A percentile compares a stretch with the other conserved stretches of the same genome.
Conservation (phyloP, 208 protist genomes). For the Borovskyia barvae region DNA sequence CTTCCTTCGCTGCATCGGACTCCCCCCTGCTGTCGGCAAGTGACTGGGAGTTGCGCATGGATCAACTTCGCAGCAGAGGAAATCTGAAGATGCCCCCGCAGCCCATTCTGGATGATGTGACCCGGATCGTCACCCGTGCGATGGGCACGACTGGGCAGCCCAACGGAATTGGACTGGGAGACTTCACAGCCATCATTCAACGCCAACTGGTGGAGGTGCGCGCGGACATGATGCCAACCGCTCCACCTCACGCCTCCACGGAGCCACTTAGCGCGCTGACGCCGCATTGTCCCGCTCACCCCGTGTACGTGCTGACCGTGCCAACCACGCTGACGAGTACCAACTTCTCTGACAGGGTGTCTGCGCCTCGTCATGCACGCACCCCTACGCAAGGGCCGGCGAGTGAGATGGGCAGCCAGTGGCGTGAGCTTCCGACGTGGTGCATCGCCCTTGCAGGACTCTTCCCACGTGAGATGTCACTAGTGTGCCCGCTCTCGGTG, state of each 20-base stretch:
- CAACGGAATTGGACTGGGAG: slow-evolving; percentile 1
- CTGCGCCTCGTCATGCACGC: background rate
- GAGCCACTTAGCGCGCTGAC: background rate
- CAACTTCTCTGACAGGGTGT: too few relatives aligned
- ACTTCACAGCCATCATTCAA: slow-evolving; percentile 8
- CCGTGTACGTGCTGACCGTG: slow-evolving; percentile 2
- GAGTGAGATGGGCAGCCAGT: background rate
- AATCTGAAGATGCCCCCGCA: slow-evolving; percentile 31
- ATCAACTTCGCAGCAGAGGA: slow-evolving; percentile 13
- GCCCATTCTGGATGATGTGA: slow-evolving; percentile 35
- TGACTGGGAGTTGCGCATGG: slow-evolving; percentile 22
- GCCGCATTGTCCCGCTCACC: slow-evolving; percentile 9
- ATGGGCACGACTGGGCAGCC: background rate
- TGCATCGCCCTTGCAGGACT: slow-evolving; percentile 50
- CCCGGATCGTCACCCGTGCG: slow-evolving; percentile 15
- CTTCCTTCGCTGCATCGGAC: background rate
- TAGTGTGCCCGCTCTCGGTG: slow-evolving; percentile 27
- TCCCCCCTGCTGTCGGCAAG: slow-evolving; percentile 13
- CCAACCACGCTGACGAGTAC: background rate
- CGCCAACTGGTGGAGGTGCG: slow-evolving; percentile 24
- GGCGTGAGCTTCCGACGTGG: slow-evolving; percentile 40
- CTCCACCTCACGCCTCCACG: background rate
- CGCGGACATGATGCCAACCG: slow-evolving; percentile 13
- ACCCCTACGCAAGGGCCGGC: background rate
- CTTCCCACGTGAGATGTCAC: slow-evolving; percentile 32